phyloP scores from a whole-genome alignment of 805 yeast genomes.

The Hanseniaspora pseudoguilliermondii region DNA sequence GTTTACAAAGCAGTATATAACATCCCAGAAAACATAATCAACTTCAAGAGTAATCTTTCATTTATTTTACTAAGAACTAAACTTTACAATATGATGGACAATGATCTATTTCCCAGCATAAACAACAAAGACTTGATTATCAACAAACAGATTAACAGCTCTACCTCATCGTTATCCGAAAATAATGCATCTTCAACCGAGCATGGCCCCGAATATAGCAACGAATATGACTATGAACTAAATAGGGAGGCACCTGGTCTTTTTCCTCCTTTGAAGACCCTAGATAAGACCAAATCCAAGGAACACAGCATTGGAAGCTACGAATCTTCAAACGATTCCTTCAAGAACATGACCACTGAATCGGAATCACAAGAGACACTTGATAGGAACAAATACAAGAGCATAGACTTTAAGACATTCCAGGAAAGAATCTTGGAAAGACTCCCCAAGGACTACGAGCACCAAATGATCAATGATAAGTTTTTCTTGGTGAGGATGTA shows the following conservation, averaged over 20 bases:
- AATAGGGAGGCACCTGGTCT: constrained; percentile 18
- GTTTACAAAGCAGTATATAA: too few relatives aligned
- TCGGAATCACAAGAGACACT: not conserved
- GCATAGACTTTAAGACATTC: not conserved
- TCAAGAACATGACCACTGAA: not conserved
- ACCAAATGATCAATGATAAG: constrained; percentile 20
- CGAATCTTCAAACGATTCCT: too few relatives aligned
- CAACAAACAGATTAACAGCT: too few relatives aligned
- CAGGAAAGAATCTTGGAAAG: constrained; percentile 13
- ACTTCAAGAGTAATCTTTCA: too few relatives aligned
- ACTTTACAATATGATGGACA: too few relatives aligned
- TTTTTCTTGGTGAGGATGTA: constrained; percentile 23
- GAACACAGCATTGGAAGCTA: not conserved
- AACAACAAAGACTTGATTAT: too few relatives aligned
- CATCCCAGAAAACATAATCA: too few relatives aligned
- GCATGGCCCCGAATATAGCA: not conserved
- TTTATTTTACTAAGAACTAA: too few relatives aligned
- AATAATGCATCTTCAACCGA: not conserved
- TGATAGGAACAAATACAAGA: not conserved
- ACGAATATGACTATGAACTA: not conserved
- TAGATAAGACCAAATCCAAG: not conserved
- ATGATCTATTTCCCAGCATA: too few relatives aligned
- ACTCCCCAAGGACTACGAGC: constrained; percentile 17
- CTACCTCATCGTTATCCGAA: not conserved
- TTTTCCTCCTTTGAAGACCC: constrained; percentile 13